Evolutionary conservation across 1,284 basidiomycete species (phyloP).

Genomic region (Ganoderma meredithae): DNA sequence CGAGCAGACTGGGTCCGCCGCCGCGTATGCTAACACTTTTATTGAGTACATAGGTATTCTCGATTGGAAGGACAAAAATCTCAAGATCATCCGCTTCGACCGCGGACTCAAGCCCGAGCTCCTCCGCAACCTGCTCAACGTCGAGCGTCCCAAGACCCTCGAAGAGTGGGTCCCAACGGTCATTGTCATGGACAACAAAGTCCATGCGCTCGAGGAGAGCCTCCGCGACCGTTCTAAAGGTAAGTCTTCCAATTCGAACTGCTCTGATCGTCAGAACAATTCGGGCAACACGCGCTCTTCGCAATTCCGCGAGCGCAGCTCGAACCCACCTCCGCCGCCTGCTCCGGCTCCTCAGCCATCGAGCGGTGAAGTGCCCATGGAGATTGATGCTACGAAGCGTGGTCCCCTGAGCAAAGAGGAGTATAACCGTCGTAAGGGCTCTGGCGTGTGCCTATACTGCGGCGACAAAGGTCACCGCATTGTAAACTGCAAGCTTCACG

Average conservation of each 20-base stretch:
- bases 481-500: no score
- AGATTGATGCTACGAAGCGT: no score
- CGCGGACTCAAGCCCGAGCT: background rate
- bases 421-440: no score
- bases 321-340: no score
- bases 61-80: background rate
- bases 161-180: constrained; percentile 13
- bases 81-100: background rate
- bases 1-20: background rate
- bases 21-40: background rate
- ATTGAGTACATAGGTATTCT: background rate
- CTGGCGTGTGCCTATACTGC: no score
- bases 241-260: background rate
- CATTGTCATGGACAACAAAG: constrained; percentile 16
- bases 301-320: no score
- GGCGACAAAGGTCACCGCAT: no score
- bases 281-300: no score
- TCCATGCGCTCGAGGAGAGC: constrained; percentile 8
- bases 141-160: background rate
- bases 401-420: no score
- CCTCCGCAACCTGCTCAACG: background rate
- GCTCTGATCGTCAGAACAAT: background rate
- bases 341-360: no score
- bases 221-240: background rate
- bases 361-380: no score